Percentiles rank a stretch among this genome's conserved stretches.
phyloP scores from a whole-genome alignment of 1,139 yeast species.

The Suhomyces kunorum region DNA sequence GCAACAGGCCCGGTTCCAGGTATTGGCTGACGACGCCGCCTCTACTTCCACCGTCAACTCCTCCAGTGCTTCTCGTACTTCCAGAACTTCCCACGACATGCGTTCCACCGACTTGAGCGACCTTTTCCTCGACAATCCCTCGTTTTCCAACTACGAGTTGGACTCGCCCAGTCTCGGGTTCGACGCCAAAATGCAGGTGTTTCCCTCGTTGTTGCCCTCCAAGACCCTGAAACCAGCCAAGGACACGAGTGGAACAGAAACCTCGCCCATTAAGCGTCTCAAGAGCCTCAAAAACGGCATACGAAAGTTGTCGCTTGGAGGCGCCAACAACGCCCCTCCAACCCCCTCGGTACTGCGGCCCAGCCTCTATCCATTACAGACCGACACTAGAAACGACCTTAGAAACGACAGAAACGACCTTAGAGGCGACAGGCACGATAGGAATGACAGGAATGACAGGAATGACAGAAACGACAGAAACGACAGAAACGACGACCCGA shows the following conservation, averaged over 20 bases:
- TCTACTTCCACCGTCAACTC: slow-evolving; percentile 9
- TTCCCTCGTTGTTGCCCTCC: slow-evolving; percentile 17
- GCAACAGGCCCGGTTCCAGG: slow-evolving; percentile 20
- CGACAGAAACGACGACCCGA: not conserved
- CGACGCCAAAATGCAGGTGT: slow-evolving; percentile 17
- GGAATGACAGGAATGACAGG: not conserved
- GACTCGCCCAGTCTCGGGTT: slow-evolving; percentile 22
- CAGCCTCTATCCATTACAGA: slow-evolving; percentile 24
- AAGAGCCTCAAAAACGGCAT: slow-evolving; percentile 43
- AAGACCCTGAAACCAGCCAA: not conserved
- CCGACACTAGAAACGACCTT: slow-evolving; percentile 17
- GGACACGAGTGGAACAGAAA: slow-evolving; percentile 13
- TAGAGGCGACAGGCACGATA: not conserved
- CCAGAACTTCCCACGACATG: slow-evolving; percentile 10
- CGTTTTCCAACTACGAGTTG: slow-evolving; percentile 19
- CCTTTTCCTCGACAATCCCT: slow-evolving; percentile 15
- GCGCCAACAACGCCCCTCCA: slow-evolving; percentile 9
- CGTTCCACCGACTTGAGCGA: slow-evolving; percentile 15
- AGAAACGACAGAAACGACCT: too few species aligned
- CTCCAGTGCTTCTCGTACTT: slow-evolving; percentile 6
- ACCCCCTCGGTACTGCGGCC: slow-evolving; percentile 21
- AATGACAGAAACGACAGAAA: not conserved
- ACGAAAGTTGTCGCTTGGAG: slow-evolving; percentile 32
- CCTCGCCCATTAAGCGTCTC: slow-evolving; percentile 36
- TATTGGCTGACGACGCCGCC: slow-evolving; percentile 11